phyloP scores from a whole-genome alignment of 2,329 filamentous ascomycete species.

The Spiromastix sp. region DNA sequence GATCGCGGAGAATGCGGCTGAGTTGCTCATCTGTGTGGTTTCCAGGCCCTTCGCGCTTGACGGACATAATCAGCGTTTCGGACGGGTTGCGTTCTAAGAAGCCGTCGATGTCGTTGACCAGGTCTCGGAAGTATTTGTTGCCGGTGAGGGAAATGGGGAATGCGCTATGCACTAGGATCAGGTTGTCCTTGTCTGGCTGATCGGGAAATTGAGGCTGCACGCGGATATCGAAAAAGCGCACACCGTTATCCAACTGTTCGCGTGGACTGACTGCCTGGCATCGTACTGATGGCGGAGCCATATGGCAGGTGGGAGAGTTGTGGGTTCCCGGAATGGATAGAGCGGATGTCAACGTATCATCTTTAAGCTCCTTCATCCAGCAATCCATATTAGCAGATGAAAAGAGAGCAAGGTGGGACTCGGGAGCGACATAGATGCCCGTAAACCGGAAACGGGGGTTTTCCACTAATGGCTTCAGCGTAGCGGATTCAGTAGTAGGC shows the following conservation, averaged over 20 bases:
- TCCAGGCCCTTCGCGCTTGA: conserved; percentile 87
- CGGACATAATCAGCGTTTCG: conserved; percentile 73
- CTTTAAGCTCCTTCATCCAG: conserved; percentile 73
- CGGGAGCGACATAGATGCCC: conserved; percentile 51
- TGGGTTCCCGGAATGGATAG: conserved; percentile 92
- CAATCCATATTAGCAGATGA: conserved; percentile 57
- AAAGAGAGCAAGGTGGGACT: conserved; percentile 51
- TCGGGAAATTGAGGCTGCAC: conserved; percentile 55
- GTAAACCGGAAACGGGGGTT: conserved; percentile 50
- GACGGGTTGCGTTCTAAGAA: conserved; percentile 70
- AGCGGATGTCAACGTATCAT: conserved; percentile 62
- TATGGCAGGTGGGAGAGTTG: conserved; percentile 79
- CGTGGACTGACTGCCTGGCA: conserved; percentile 74
- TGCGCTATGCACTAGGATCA: conserved; percentile 77
- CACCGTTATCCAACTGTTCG: conserved; percentile 76
- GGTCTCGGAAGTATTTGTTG: conserved; percentile 63
- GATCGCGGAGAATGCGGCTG: conserved; percentile 58
- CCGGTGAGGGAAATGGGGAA: conserved; percentile 83
- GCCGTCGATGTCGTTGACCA: conserved; percentile 59
- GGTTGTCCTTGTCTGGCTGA: conserved; percentile 50
- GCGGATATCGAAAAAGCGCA: conserved; percentile 89
- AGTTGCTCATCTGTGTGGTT: conserved; percentile 70
- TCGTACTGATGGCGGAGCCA: conserved; percentile 80
- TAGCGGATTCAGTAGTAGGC: conserved; percentile 46
- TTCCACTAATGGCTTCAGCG: conserved; percentile 48